Evolutionary conservation across 176 grass and related monocot species (phyloP).

Genomic region (Cocos nucifera): DNA sequence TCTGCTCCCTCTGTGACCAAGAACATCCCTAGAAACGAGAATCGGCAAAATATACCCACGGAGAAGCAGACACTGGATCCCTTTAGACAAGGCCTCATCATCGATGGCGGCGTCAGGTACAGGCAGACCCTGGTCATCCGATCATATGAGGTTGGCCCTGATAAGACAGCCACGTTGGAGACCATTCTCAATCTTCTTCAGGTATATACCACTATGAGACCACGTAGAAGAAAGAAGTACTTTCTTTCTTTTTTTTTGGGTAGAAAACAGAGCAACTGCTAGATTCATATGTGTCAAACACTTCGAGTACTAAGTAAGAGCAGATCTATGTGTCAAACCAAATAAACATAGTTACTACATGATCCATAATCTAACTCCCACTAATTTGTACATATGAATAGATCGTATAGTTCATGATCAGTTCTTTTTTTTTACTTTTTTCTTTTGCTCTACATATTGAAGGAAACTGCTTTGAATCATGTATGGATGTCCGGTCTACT

Average conservation of each 20-base stretch:
- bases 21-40: background rate
- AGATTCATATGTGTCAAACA: too few relatives aligned
- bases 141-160: constrained; percentile 47
- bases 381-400: too few relatives aligned
- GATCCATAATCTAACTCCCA: too few relatives aligned
- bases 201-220: constrained; percentile 5
- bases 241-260: too few relatives aligned
- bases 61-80: constrained; percentile 43
- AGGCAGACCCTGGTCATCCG: constrained; percentile 52
- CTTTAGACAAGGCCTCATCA: constrained; percentile 49
- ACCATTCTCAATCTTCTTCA: constrained; percentile 62
- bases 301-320: too few relatives aligned
- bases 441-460: too few relatives aligned
- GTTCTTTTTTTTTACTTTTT: too few relatives aligned
- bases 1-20: background rate
- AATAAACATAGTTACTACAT: too few relatives aligned
- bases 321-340: too few relatives aligned
- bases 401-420: too few relatives aligned
- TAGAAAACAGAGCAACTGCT: too few relatives aligned
- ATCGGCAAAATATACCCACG: constrained; percentile 48
- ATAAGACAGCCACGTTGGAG: constrained; percentile 51
- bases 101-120: constrained; percentile 51
- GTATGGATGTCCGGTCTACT: constrained; percentile 70
- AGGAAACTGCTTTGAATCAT: constrained; percentile 66
- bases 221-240: too few relatives aligned